Base-by-base conservation (phyloP, 2,329 filamentous ascomycete genomes). In the Xylaria sp. region DNA sequence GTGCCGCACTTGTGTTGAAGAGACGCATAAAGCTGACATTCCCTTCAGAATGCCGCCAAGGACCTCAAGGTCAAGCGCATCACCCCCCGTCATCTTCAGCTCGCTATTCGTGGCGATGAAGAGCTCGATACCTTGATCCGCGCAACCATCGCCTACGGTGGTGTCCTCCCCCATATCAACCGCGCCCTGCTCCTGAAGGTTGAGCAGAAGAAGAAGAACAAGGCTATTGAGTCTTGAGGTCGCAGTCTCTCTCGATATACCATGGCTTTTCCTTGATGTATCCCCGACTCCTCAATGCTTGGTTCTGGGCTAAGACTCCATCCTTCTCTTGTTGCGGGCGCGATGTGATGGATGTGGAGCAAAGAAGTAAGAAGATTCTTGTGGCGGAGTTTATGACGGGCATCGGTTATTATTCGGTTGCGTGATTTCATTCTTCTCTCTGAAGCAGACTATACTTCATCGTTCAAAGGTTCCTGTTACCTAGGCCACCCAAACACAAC, bases 1-100 rank as follows among this genome's bases (percentile, higher is more conserved):
- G 16, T 39, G 44, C 49, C 23, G 19, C 34, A 18, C 50, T 9
- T 13, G 10, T 16, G 16, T n/a, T 16, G n/a, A 23, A 18, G 52
- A 10, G 18, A 35, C 16, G 13, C 30, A 61, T 48, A 51, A 62
- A 37, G 53, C 67, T 69, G 54, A 69, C 57, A 59, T 30, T 57
- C 55, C 66, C 46, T 60, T 47, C 70, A 88, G 85, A 99, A 99
- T 76, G 94, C 94, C 57, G 94, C 94, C 77, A 97, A 97, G 84
- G 94, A 99, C 77, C 89, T 97, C 74, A 99, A 97, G 80, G 94
- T 97, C 80, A 99, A 97, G 87, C 94, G 94, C 78, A 99, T 99
- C 78, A 97, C 93, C 10, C 94, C 94, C 59, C 92, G 94, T 76
- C 94, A 99, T 77, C 81, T 99, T 66, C 94, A 99, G 78, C 90